These are phyloP conservation scores for Chlorella sp. DNA, from an alignment of 139 green algal genomes.

Conservation along the genomic window DNA sequence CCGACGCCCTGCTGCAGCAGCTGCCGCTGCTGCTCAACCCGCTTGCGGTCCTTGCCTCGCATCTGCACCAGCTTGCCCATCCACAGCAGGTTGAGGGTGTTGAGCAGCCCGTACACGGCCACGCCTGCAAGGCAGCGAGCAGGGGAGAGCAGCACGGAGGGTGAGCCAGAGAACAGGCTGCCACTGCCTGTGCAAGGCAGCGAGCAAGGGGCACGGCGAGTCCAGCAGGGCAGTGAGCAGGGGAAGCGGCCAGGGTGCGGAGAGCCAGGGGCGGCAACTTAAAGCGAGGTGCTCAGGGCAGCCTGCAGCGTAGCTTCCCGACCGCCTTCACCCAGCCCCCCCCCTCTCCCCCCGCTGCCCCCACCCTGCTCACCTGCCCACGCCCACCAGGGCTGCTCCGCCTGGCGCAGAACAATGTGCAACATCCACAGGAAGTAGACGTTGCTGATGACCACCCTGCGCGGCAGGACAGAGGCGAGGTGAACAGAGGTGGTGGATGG, in stretches of 20 bases:
- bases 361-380: slow-evolving; percentile 16
- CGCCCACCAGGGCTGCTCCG: slow-evolving; percentile 27
- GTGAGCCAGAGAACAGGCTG: background rate
- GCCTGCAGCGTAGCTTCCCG: no score
- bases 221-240: background rate
- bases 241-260: background rate
- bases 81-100: slow-evolving; percentile 32
- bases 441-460: slow-evolving; percentile 36
- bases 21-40: background rate
- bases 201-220: background rate
- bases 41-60: background rate
- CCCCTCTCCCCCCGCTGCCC: background rate
- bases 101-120: slow-evolving; percentile 30
- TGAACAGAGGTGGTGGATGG: background rate
- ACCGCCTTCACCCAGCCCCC: no score
- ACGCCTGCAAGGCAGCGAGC: slow-evolving; percentile 6
- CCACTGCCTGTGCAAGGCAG: background rate
- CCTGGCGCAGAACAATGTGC: slow-evolving; percentile 11
- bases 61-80: slow-evolving; percentile 18
- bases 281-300: background rate
- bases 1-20: background rate
- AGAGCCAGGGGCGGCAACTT: background rate
- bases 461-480: background rate
- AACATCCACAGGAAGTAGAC: slow-evolving; percentile 25
- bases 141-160: background rate